Percentiles rank a stretch among this genome's conserved stretches.
phyloP scores from a whole-genome alignment of 164 flowering plant genomes.

The Brasenia schreberi region DNA sequence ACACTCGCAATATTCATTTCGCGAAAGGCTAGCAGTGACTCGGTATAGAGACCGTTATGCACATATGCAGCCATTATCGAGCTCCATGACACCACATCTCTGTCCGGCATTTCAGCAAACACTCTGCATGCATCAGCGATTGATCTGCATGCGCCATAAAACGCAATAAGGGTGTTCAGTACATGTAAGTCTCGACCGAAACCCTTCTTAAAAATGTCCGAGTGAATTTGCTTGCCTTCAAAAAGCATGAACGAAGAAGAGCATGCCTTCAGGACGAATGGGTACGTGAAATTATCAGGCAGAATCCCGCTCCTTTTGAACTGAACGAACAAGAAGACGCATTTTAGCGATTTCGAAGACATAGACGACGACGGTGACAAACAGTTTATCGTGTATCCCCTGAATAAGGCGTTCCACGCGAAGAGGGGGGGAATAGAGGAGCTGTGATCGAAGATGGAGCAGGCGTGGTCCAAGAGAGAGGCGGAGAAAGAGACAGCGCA shows the following conservation, averaged over 20 bases:
- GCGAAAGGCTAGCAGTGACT: constrained; percentile 21
- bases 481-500: constrained; percentile 10
- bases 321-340: constrained; percentile 19
- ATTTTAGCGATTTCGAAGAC: constrained; percentile 16
- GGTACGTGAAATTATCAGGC: constrained; percentile 40
- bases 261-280: constrained; percentile 37
- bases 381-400: constrained; percentile 20
- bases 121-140: constrained; percentile 19
- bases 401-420: constrained; percentile 34
- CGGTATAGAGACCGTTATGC: constrained; percentile 13
- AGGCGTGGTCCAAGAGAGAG: constrained; percentile 18
- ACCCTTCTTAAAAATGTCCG: constrained; percentile 27
- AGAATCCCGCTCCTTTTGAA: constrained; percentile 15
- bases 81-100: constrained; percentile 21
- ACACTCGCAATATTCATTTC: constrained; percentile 15
- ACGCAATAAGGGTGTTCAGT: constrained; percentile 31
- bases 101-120: constrained; percentile 32
- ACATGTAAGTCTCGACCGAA: constrained; percentile 24
- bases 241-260: constrained; percentile 22
- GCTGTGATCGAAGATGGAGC: constrained; percentile 14
- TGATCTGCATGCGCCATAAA: constrained; percentile 31
- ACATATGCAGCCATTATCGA: constrained; percentile 25
- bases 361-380: background rate
- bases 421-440: constrained; percentile 24
- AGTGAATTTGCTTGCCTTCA: constrained; percentile 28